phyloP scores from a whole-genome alignment of 2,329 filamentous ascomycete species.

The Paecilomyces sp. region DNA sequence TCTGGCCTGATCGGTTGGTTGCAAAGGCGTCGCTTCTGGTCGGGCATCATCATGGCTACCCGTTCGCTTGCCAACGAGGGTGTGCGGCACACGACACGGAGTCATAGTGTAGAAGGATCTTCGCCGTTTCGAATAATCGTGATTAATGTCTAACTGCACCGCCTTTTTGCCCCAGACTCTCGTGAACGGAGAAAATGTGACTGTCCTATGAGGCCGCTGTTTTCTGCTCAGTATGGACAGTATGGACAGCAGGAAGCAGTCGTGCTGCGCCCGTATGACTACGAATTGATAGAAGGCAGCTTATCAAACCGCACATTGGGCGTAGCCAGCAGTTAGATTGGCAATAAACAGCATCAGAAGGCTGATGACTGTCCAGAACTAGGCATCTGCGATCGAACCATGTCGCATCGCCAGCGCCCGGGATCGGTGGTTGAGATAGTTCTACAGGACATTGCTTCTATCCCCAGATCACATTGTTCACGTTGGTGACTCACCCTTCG shows the following conservation, averaged over 20 bases:
- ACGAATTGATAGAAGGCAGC: neutral
- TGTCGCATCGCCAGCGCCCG: neutral
- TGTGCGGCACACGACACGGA: neutral
- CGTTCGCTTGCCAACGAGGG: neutral
- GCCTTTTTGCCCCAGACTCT: neutral
- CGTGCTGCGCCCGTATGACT: neutral
- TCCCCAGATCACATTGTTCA: neutral
- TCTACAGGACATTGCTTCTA: neutral
- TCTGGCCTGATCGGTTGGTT: neutral
- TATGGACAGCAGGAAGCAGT: neutral
- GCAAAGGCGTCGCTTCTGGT: neutral
- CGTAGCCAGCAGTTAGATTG: neutral
- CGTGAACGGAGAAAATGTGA: neutral
- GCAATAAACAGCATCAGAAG: neutral
- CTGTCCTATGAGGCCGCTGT: neutral
- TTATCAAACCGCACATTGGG: neutral
- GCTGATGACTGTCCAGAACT: neutral
- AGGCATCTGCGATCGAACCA: neutral
- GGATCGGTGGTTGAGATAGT: neutral
- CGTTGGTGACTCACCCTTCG: neutral
- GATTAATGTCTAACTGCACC: neutral
- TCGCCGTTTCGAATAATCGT: neutral
- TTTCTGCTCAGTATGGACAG: neutral
- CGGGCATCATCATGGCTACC: neutral
- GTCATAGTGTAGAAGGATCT: neutral